Evolutionary conservation across 1,284 basidiomycete genomes (phyloP).

Genomic region (Exobasidium cylindrosporum): DNA sequence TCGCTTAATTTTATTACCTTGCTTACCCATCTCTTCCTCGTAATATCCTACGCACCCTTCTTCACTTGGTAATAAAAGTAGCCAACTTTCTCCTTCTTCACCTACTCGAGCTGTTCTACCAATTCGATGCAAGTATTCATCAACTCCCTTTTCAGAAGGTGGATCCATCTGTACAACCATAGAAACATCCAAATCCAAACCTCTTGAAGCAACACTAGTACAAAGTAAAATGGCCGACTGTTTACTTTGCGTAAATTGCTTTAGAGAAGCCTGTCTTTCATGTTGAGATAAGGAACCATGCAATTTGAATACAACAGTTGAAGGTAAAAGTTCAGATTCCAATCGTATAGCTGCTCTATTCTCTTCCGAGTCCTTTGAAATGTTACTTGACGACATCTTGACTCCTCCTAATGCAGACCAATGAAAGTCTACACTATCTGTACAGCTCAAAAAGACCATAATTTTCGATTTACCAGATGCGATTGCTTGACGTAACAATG

Average conservation of each 20-base stretch:
- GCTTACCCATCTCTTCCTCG: neutral
- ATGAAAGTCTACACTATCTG: constrained; percentile 95
- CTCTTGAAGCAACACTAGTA: constrained; percentile 94
- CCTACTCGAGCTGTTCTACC: constrained; percentile 96
- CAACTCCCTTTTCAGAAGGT: constrained; percentile 92
- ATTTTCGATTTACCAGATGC: constrained; percentile 61
- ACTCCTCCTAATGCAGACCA: constrained; percentile 81
- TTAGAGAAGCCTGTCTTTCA: constrained; percentile 76
- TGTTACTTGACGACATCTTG: constrained; percentile 63
- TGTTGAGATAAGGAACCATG: constrained; percentile 86
- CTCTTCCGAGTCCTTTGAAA: constrained; percentile 19
- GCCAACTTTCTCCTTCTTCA: constrained; percentile 82
- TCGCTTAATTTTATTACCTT: neutral
- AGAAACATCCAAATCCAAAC: constrained; percentile 91
- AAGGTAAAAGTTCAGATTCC: constrained; percentile 69
- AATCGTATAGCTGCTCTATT: constrained; percentile 30
- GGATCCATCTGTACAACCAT: constrained; percentile 95
- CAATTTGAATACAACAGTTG: constrained; percentile 76
- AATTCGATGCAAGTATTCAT: constrained; percentile 94
- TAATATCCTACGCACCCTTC: constrained; percentile 59
- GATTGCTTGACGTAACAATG: constrained; percentile 68
- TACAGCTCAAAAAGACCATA: constrained; percentile 94
- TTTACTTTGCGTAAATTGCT: constrained; percentile 66
- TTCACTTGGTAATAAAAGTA: constrained; percentile 81
- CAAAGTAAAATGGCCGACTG: constrained; percentile 73